Conservation (phyloP, 2,329 filamentous ascomycete species). For the Aspergillus vadensis region DNA sequence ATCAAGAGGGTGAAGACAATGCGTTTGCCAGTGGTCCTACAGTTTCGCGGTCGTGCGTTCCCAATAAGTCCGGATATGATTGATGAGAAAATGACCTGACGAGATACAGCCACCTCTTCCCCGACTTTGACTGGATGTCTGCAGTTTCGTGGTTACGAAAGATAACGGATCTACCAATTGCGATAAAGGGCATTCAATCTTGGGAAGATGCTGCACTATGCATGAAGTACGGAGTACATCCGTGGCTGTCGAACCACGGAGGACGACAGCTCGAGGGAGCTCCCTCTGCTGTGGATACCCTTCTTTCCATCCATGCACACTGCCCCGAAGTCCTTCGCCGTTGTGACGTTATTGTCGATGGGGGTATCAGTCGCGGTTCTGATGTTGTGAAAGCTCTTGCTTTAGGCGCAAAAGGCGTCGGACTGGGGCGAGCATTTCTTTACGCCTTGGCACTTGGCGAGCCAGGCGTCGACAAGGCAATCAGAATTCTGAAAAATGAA, state of each 20-base stretch:
- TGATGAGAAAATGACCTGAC: too few relatives aligned
- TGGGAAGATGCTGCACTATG: conserved; percentile 10
- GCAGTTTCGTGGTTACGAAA: conserved; percentile 5
- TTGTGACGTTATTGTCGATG: conserved; percentile 10
- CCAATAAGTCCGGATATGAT: too few relatives aligned
- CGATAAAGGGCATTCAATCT: conserved; percentile 13
- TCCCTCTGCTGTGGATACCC: conserved; percentile 6
- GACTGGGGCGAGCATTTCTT: conserved; percentile 7
- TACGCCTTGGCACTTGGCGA: conserved; percentile 4
- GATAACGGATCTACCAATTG: conserved; percentile 9
- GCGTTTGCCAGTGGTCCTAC: neutral
- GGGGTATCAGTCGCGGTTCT: conserved; percentile 5
- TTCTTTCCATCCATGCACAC: neutral
- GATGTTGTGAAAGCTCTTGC: conserved; percentile 12
- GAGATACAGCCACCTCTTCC: neutral
- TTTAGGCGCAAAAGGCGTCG: conserved; percentile 6
- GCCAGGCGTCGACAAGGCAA: conserved; percentile 2
- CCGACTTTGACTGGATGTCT: conserved; percentile 1
- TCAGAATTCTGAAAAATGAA: conserved; percentile 9
- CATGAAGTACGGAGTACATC: conserved; percentile 6
- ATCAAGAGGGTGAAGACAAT: conserved; percentile 1
- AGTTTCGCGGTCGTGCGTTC: conserved; percentile 1
- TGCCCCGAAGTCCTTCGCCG: conserved; percentile 4
- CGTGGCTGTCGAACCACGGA: conserved; percentile 14
- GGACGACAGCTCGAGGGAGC: conserved; percentile 12